phyloP scores from a whole-genome alignment of 768 basidiomycete species.

The Calocybe cyanea region DNA sequence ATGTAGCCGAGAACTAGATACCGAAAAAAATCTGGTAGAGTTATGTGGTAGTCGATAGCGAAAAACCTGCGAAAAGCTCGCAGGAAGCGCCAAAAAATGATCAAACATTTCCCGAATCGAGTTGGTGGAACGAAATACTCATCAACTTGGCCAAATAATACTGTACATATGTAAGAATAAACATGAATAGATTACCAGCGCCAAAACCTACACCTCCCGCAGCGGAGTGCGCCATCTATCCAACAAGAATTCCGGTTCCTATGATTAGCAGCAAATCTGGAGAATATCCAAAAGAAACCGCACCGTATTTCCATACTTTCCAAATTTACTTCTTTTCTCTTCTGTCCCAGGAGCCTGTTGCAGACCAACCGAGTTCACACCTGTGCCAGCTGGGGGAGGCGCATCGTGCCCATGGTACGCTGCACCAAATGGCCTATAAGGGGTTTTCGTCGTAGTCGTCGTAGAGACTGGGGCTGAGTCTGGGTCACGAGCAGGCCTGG shows the following conservation, averaged over 20 bases:
- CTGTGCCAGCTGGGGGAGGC: slow-evolving; percentile 33
- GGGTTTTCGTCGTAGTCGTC: slow-evolving; percentile 14
- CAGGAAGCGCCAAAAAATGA: slow-evolving; percentile 19
- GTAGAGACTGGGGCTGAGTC: slow-evolving; percentile 14
- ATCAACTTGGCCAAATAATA: slow-evolving; percentile 14
- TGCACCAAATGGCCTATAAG: slow-evolving; percentile 43
- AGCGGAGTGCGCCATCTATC: too few species aligned
- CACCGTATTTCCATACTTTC: slow-evolving; percentile 57
- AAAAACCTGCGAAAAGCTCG: slow-evolving; percentile 12
- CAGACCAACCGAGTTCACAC: slow-evolving; percentile 39
- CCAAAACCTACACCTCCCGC: too few species aligned
- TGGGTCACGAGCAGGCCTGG: too few species aligned
- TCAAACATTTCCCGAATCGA: slow-evolving; percentile 20
- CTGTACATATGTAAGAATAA: slow-evolving; percentile 1
- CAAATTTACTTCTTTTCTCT: slow-evolving; percentile 58
- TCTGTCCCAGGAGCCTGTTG: slow-evolving; percentile 36
- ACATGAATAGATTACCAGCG: too few species aligned
- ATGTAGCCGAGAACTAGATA: slow-evolving; percentile 30
- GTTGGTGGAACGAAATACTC: slow-evolving; percentile 12
- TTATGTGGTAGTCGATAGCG: slow-evolving; percentile 11
- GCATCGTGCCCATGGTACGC: slow-evolving; percentile 35
- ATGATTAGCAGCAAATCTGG: too few species aligned
- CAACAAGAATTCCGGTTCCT: too few species aligned
- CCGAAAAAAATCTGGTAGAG: slow-evolving; percentile 26
- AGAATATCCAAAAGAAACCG: too few species aligned